Evolutionary conservation across 805 yeast genomes (phyloP).

Genomic region (Wickerhamiella brachini): DNA sequence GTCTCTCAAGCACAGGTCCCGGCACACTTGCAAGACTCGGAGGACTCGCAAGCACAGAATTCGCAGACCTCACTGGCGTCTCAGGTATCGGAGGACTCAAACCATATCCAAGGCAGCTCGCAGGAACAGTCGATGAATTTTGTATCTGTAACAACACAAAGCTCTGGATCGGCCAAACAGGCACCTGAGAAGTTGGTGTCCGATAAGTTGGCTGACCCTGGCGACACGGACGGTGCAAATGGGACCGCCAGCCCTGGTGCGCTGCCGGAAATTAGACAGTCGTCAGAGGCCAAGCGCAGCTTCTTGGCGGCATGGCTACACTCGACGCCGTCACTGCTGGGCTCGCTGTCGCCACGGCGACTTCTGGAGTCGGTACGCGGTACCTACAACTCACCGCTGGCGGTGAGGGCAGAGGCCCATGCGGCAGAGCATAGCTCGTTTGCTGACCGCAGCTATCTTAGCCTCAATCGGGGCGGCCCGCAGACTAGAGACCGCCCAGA

Average conservation of each 20-base stretch:
- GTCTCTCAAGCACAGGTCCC: too few relatives aligned
- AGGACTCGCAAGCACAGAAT: too few relatives aligned
- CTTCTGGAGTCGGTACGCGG: neutral
- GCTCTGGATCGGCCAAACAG: too few relatives aligned
- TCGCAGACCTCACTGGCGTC: too few relatives aligned
- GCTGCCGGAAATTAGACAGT: neutral
- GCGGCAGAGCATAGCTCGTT: neutral
- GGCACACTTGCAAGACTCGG: too few relatives aligned
- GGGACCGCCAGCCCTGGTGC: neutral
- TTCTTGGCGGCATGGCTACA: conserved; percentile 1
- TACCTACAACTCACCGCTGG: neutral
- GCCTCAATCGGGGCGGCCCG: neutral
- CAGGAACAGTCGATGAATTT: neutral
- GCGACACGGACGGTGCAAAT: neutral
- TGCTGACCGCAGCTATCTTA: neutral
- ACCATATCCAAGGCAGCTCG: too few relatives aligned
- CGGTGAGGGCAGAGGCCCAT: neutral
- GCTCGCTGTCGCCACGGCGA: neutral
- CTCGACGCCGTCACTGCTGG: neutral
- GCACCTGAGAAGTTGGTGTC: too few relatives aligned
- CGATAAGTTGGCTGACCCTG: neutral
- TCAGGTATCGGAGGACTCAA: too few relatives aligned
- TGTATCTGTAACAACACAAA: neutral
- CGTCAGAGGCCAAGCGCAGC: neutral
- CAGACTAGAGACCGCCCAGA: neutral